Evolutionary conservation across 148 eudicot species (phyloP).

Genomic region (Rhododendron ferrugineum): DNA sequence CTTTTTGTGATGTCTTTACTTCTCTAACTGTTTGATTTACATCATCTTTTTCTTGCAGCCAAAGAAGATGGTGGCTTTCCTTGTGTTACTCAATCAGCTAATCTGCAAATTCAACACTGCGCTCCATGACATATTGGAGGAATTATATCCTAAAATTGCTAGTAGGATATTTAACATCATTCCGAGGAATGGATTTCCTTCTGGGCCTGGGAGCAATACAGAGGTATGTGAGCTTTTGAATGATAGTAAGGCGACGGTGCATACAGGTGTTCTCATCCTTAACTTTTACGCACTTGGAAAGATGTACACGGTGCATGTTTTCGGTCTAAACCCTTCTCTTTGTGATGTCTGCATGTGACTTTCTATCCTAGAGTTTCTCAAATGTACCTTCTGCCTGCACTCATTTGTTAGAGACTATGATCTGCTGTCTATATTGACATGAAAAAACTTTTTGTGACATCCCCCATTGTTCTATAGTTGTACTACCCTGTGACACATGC

Average conservation of each 20-base stretch:
- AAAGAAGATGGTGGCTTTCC: slow-evolving; percentile 74
- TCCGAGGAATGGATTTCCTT: slow-evolving; percentile 58
- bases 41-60: slow-evolving; percentile 50
- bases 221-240: slow-evolving; percentile 52
- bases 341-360: neutral
- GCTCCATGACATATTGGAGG: slow-evolving; percentile 62
- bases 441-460: neutral
- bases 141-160: slow-evolving; percentile 79
- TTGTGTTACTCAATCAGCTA: slow-evolving; percentile 85
- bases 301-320: neutral
- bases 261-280: neutral
- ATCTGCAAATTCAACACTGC: slow-evolving; percentile 75
- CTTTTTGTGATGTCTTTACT: neutral
- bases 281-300: neutral
- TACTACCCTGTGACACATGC: neutral
- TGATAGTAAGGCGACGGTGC: neutral
- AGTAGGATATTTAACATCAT: slow-evolving; percentile 59
- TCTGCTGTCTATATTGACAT: neutral
- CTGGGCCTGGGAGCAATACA: slow-evolving; percentile 83
- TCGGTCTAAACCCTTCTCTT: neutral
- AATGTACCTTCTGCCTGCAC: neutral
- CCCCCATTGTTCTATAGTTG: neutral
- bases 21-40: neutral
- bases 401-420: neutral
- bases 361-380: neutral